Evolutionary conservation across 768 basidiomycete genomes (phyloP), one percentile per base, ranked within the genome.

Genomic region (Calocera cornea): DNA sequence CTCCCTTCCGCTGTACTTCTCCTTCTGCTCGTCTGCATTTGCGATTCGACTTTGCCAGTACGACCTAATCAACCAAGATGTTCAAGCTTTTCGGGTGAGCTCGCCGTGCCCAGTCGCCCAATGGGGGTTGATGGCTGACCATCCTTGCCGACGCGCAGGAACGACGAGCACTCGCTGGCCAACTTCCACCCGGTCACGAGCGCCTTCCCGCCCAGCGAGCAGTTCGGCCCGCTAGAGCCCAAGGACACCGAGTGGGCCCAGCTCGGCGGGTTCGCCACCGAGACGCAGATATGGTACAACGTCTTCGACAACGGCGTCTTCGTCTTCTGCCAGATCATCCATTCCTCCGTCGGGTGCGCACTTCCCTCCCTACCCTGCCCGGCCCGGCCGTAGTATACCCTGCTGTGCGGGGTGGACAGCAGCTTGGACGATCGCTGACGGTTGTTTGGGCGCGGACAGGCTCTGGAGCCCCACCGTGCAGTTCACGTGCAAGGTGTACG

Each of bases 381-480:
- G n/a, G n/a, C n/a, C n/a, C n/a, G n/a, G n/a, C n/a, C n/a, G n/a
- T n/a, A n/a, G n/a, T n/a, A n/a, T n/a, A n/a, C n/a, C n/a, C n/a
- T 31, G 16, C 33, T 36, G 33, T 70, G 17, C 19, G 7, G 10
- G 22, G 24, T 16, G 34, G n/a, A n/a, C n/a, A n/a, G n/a, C n/a
- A n/a, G n/a, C n/a, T n/a, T n/a, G n/a, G n/a, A n/a, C n/a, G n/a
- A n/a, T n/a, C n/a, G 22, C 12, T 67, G 27, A 24, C 14, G 38
- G n/a, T n/a, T n/a, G n/a, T n/a, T n/a, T 36, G 36, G 11, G 19
- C 34, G 24, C 31, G 41, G 49, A 12, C 73, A 95, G 94, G 27
- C 76, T 97, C 69, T 94, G 95, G 86, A 95, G 90, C 74, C 94
- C 97, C 2, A 91, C 88, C 34, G 87, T 95, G 72, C 95, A 99